Base-by-base conservation (phyloP, 371 early-diverging fungal species). In the Zopfochytrium polystomum region DNA sequence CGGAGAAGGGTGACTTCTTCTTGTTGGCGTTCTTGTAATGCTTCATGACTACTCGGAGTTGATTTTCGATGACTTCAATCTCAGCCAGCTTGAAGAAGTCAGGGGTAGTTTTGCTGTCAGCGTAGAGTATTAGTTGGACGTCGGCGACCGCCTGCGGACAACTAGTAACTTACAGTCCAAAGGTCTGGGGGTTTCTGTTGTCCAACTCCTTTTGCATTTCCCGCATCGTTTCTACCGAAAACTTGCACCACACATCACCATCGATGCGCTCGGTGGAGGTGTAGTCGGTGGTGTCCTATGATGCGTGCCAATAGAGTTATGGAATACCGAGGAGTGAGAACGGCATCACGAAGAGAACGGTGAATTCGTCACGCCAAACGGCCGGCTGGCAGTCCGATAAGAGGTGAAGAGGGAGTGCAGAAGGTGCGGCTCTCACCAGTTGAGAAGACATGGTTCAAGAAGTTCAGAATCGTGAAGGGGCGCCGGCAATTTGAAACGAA, bases 1-100 rank as follows among this genome's bases (percentile, higher is more conserved):
- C 65, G 54, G 53, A 54, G 20, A 54, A 60, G 9, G 65, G 65
- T 1, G 65, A 58, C 48, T 65, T 65, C 35, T 65, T 65, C 45
- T 65, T 65, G 53, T n/a, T 46, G 2, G 65, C 65, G 60, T 18
- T 31, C 26, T 58, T 65, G 65, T 26, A 60, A 31, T 22, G 44
- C 23, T 60, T 52, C 5, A 60, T 49, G 23, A 60, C 33, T 34
- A 35, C 33, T 32, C 60, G 59, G 42, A 65, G 60, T 11, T 65
- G 60, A 55, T 58, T 65, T 42, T 65, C 65, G 52, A 65, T 52
- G 42, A 59, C 60, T 44, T 58, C 59, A 27, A 65, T 54, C 29
- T 65, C 54, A 23, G 53, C 65, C 23, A 44, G 38, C 20, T 31
- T 13, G 43, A 18, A 9, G 26, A 56, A 56, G 13, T 56, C 56